These are phyloP conservation scores for Magnusiomyces fungicola DNA, from an alignment of 1,139 yeast species.

Conservation along the genomic window DNA sequence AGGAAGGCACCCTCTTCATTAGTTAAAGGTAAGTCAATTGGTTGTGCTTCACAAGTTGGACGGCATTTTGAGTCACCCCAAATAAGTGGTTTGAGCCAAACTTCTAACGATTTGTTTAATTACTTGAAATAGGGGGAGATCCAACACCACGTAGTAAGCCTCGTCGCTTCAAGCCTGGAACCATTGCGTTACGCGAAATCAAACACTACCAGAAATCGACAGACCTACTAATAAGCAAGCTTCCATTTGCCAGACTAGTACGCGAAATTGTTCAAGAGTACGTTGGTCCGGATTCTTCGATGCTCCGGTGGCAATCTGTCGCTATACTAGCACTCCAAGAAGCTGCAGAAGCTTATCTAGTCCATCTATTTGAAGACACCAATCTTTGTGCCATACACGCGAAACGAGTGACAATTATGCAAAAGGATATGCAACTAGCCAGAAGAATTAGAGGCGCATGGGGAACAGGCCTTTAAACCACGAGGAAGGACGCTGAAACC, in stretches of 20 bases:
- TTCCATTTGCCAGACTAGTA: constrained; percentile 85
- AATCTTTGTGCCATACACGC: constrained; percentile 90
- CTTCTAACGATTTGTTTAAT: background rate
- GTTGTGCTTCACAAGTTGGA: background rate
- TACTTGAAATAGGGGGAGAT: background rate
- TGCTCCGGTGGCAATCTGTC: constrained; percentile 80
- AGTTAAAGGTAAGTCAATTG: constrained; percentile 6
- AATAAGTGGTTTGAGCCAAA: constrained; percentile 17
- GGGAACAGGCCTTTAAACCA: no score
- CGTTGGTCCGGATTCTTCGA: constrained; percentile 41
- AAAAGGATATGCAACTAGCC: constrained; percentile 86
- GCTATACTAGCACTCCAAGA: constrained; percentile 88
- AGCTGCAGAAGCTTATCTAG: constrained; percentile 84
- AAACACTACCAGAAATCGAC: constrained; percentile 71
- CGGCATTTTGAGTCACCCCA: background rate
- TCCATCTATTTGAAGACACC: constrained; percentile 83
- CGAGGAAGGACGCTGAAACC: no score
- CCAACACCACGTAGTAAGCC: constrained; percentile 29
- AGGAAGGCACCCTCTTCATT: background rate
- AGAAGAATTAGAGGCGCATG: constrained; percentile 71
- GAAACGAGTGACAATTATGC: constrained; percentile 89
- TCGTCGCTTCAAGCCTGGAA: constrained; percentile 63
- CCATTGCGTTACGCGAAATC: constrained; percentile 69
- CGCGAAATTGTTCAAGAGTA: constrained; percentile 75
- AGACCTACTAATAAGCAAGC: constrained; percentile 66